These are phyloP conservation scores for Acaromyces ingoldii DNA, from an alignment of 1,284 basidiomycete species.

Conservation along the genomic window DNA sequence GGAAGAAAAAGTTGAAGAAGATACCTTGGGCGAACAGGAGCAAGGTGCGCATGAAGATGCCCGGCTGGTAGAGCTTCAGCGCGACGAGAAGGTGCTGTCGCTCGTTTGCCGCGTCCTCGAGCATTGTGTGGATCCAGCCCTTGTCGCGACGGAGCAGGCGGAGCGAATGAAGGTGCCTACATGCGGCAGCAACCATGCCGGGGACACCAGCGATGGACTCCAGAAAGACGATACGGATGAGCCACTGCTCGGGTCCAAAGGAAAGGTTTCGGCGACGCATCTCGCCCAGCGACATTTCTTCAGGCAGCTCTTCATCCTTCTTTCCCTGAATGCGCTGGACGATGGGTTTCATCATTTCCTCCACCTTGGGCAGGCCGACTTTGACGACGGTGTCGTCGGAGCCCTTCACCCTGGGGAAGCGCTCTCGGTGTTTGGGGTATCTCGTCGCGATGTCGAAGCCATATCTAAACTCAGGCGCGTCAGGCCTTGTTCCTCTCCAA, in stretches of 20 bases:
- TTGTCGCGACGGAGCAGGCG: constrained; percentile 34
- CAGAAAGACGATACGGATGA: constrained; percentile 36
- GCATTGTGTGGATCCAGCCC: constrained; percentile 39
- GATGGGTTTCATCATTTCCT: neutral
- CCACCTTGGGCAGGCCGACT: constrained; percentile 5
- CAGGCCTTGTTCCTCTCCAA: too few relatives aligned
- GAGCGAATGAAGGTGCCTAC: constrained; percentile 61
- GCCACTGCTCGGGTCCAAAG: constrained; percentile 38
- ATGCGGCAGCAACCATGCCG: constrained; percentile 85
- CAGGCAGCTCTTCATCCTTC: neutral
- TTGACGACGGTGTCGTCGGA: constrained; percentile 20
- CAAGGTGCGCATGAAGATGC: constrained; percentile 69
- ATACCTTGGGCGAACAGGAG: constrained; percentile 73
- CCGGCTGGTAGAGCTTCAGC: constrained; percentile 58
- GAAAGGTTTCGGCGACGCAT: constrained; percentile 30
- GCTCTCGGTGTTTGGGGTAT: constrained; percentile 27
- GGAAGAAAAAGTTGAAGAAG: constrained; percentile 55
- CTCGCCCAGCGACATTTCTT: constrained; percentile 29
- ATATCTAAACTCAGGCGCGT: too few relatives aligned
- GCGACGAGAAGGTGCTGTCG: constrained; percentile 31
- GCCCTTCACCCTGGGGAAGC: constrained; percentile 25
- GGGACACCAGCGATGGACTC: constrained; percentile 71
- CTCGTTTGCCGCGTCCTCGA: constrained; percentile 44
- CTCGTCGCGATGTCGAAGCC: constrained; percentile 38
- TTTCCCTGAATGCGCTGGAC: neutral